Percentiles rank a stretch among this genome's conserved stretches.
Evolutionary conservation across 352 stramenopile species (phyloP).

Genomic region (Globisporangium recalcitrans): DNA sequence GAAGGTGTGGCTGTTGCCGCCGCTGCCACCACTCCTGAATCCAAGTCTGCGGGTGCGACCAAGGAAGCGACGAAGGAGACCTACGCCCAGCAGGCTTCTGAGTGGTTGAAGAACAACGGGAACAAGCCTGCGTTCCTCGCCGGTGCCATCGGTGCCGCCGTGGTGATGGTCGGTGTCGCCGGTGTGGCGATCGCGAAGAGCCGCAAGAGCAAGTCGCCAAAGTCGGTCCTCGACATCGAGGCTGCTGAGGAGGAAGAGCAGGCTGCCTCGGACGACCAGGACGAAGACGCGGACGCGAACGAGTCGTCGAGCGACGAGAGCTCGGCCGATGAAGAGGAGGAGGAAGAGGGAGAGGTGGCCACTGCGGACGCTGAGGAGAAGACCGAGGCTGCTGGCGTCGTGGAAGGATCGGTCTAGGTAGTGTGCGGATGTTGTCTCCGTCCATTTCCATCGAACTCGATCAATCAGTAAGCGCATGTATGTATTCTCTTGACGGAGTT

Average conservation of each 20-base stretch:
- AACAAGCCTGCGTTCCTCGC: slow-evolving; percentile 34
- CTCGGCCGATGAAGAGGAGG: slow-evolving; percentile 36
- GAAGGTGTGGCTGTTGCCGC: neutral
- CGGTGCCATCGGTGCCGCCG: slow-evolving; percentile 38
- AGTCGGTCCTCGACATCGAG: slow-evolving; percentile 37
- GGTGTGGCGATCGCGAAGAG: slow-evolving; percentile 40
- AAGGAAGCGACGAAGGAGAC: slow-evolving; percentile 26
- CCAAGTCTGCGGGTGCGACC: slow-evolving; percentile 18
- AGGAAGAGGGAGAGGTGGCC: slow-evolving; percentile 29
- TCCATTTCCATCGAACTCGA: neutral
- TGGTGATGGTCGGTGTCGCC: slow-evolving; percentile 38
- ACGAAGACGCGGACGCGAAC: slow-evolving; percentile 33
- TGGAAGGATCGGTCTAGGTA: slow-evolving; percentile 53
- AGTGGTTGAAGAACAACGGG: slow-evolving; percentile 36
- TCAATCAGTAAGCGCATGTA: slow-evolving; percentile 13
- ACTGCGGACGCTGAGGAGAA: slow-evolving; percentile 29
- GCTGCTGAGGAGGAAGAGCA: slow-evolving; percentile 29
- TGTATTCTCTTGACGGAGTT: slow-evolving; percentile 11
- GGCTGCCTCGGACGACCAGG: slow-evolving; percentile 29
- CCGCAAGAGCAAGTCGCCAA: slow-evolving; percentile 34
- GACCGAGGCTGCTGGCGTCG: slow-evolving; percentile 25
- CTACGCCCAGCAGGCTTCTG: slow-evolving; percentile 31
- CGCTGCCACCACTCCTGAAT: neutral
- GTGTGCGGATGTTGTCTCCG: neutral
- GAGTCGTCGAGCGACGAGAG: slow-evolving; percentile 29